Conservation (phyloP, 176 grass and related monocot species). For the Avena sativa region DNA sequence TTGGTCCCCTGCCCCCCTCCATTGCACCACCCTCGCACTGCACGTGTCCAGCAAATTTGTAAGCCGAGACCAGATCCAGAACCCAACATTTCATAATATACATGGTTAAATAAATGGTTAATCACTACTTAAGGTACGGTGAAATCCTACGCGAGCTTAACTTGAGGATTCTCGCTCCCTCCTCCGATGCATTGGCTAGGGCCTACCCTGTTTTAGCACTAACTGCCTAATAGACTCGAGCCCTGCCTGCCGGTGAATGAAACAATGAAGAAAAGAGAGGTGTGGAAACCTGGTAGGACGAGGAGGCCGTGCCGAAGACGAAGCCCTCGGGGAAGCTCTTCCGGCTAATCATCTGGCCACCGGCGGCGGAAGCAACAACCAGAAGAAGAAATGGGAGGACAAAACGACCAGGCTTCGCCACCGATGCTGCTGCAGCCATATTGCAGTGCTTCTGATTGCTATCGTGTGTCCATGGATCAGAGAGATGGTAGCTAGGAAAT, state of each 20-base stretch:
- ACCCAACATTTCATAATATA: background rate
- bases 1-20: constrained; percentile 55
- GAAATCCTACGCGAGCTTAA: too few relatives aligned
- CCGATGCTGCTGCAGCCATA: background rate
- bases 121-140: background rate
- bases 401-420: background rate
- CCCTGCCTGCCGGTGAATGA: background rate
- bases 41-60: too few relatives aligned
- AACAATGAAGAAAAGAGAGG: background rate
- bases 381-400: constrained; percentile 27
- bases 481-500: too few relatives aligned
- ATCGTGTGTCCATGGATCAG: background rate
- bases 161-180: too few relatives aligned
- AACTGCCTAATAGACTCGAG: too few relatives aligned
- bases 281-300: constrained; percentile 43
- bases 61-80: background rate
- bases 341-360: background rate
- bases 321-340: constrained; percentile 36
- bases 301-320: constrained; percentile 41
- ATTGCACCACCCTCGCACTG: constrained; percentile 29
- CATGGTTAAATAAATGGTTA: too few relatives aligned
- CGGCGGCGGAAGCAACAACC: background rate
- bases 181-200: too few relatives aligned
- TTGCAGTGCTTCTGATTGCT: background rate
- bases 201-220: too few relatives aligned